Percentiles rank a stretch among this genome's conserved stretches.
These are phyloP conservation scores for Candida mattraensis DNA, from an alignment of 805 yeast genomes.

Conservation along the genomic window DNA sequence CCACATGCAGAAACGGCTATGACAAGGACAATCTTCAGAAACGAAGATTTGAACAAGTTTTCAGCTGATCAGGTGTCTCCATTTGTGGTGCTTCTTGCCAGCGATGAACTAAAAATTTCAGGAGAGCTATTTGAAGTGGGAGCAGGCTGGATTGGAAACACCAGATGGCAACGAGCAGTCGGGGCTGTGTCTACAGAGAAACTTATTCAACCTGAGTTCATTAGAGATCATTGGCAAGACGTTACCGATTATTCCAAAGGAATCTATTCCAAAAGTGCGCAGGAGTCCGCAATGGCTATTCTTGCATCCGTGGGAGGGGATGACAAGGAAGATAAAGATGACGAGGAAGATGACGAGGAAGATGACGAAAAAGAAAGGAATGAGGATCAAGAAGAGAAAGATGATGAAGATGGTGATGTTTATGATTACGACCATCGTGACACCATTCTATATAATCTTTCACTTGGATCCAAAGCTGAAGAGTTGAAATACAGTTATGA, in stretches of 20 bases:
- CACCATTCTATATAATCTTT: slow-evolving; percentile 81
- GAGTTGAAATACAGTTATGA: slow-evolving; percentile 84
- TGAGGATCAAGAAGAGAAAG: slow-evolving; percentile 39
- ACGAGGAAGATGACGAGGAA: slow-evolving; percentile 43
- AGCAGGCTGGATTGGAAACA: slow-evolving; percentile 94
- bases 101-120: slow-evolving; percentile 64
- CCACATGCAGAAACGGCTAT: slow-evolving; percentile 98
- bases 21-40: slow-evolving; percentile 85
- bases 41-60: slow-evolving; percentile 76
- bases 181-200: slow-evolving; percentile 69
- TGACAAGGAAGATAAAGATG: slow-evolving; percentile 43
- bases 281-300: slow-evolving; percentile 80
- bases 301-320: slow-evolving; percentile 57
- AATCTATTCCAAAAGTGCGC: slow-evolving; percentile 57
- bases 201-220: slow-evolving; percentile 62
- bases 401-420: slow-evolving; percentile 33
- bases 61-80: slow-evolving; percentile 93
- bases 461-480: slow-evolving; percentile 77
- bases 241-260: slow-evolving; percentile 63
- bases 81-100: slow-evolving; percentile 72
- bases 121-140: slow-evolving; percentile 92
- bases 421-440: slow-evolving; percentile 67
- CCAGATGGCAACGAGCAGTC: slow-evolving; percentile 91
- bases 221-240: slow-evolving; percentile 64
- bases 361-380: slow-evolving; percentile 46